Evolutionary conservation across 305 asterid genomes (phyloP), one percentile per base, ranked within the genome.

Genomic region (Solanum aculeatissimum): DNA sequence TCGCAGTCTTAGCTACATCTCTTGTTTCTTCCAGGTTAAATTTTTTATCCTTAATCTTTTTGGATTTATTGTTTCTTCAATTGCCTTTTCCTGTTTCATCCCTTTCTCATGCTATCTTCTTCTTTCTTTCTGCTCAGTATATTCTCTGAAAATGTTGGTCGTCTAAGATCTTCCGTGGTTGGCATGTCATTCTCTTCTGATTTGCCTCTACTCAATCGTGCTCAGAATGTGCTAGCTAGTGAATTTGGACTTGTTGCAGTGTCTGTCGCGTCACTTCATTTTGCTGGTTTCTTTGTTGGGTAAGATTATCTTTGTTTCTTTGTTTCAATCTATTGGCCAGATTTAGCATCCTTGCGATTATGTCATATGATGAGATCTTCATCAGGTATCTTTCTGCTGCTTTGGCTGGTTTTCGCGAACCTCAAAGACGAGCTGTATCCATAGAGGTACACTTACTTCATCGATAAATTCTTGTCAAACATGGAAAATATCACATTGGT

Each of bases 271-370:
- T 69, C 91, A 89, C 91, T 96, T 72, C 98, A 96, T 89, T 89
- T 89, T 69, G 92, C 98, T 29, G 99, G 98, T 68, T 94, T 96
- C 88, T 91, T 94, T 84, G 95, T 94, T 43, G 99, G 99, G 98
- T 96, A 96, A 85, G 91, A 77, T 71, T 78, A 85, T 80, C 75
- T 15, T 43, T 68, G 70, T 84, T 63, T 79, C 38, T 42, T 57
- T 79, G 78, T 62, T 27, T 35, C n/a, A n/a, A 19, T 69, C 62
- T 47, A 40, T 23, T 57, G 13, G 55, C 84, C 29, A n/a, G 6
- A 55, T 55, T 79, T 7, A 21, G 38, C 83, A n/a, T 55, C 83
- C 55, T 12, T 14, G 19, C 1, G 4, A 54, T 53, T 16, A 80
- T 53, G 40, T 13, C 42, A 23, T 38, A 15, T 21, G 9, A 57